Percentiles rank a stretch among this genome's conserved stretches.
These are phyloP conservation scores for Strobilomyces confusus DNA, from an alignment of 768 basidiomycete genomes.

Conservation along the genomic window DNA sequence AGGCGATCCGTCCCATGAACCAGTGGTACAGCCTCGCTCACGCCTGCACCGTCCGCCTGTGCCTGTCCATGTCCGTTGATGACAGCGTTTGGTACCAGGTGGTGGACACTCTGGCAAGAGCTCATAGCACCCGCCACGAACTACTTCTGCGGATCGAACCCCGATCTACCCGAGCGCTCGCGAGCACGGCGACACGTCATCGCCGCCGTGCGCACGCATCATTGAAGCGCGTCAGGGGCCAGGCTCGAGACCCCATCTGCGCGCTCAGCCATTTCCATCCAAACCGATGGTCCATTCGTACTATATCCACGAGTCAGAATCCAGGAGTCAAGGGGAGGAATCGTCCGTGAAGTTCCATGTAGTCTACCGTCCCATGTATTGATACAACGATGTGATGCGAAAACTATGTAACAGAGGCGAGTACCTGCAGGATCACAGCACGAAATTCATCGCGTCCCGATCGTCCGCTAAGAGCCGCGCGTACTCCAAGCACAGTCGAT, in stretches of 20 bases:
- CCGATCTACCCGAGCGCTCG: conserved; percentile 1
- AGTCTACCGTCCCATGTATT: too few relatives aligned
- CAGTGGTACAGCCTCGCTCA: conserved; percentile 17
- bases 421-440: conserved; percentile 7
- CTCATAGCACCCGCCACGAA: conserved; percentile 7
- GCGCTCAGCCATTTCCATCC: too few relatives aligned
- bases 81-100: conserved; percentile 7
- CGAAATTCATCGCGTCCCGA: conserved; percentile 61
- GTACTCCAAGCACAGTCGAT: conserved; percentile 85
- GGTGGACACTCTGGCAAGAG: conserved; percentile 13
- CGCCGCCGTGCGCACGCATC: too few relatives aligned
- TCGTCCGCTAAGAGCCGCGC: conserved; percentile 85
- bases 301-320: too few relatives aligned
- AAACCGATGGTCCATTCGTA: too few relatives aligned
- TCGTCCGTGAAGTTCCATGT: too few relatives aligned
- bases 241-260: too few relatives aligned
- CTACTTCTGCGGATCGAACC: conserved; percentile 16
- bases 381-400: too few relatives aligned
- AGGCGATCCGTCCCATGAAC: conserved; percentile 11
- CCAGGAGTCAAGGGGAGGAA: too few relatives aligned
- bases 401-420: too few relatives aligned
- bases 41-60: conserved; percentile 16
- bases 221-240: too few relatives aligned
- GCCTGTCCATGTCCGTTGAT: conserved; percentile 8
- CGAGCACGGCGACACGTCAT: conserved; percentile 2